phyloP scores from a whole-genome alignment of 2,329 filamentous ascomycete genomes.

The Calonectria montana region DNA sequence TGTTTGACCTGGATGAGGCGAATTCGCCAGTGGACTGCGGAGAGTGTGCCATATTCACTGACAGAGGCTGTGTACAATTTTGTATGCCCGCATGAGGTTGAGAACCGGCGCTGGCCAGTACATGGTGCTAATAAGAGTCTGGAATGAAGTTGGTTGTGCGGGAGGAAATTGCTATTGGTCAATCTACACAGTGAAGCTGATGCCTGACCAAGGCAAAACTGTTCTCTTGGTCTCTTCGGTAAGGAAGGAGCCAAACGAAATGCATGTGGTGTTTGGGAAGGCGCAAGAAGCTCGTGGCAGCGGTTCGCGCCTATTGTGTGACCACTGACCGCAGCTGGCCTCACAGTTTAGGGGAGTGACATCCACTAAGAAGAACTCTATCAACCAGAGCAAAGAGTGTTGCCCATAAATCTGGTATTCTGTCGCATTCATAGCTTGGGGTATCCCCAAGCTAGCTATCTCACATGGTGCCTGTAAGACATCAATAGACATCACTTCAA shows the following conservation, averaged over 20 bases:
- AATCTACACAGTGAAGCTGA: not conserved
- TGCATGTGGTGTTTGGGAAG: not conserved
- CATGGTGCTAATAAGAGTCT: not conserved
- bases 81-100: not conserved
- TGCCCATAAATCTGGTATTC: not conserved
- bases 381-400: not conserved
- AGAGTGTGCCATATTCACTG: conserved; percentile 22
- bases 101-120: not conserved
- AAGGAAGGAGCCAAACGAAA: not conserved
- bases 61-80: not conserved
- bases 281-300: not conserved
- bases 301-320: not conserved
- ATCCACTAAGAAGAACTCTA: not conserved
- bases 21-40: not conserved
- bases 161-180: not conserved
- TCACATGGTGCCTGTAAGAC: not conserved
- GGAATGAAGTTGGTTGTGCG: not conserved
- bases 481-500: not conserved
- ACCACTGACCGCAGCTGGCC: not conserved
- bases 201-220: not conserved
- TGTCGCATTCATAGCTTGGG: not conserved
- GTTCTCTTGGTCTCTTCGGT: not conserved
- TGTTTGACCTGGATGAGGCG: conserved; percentile 1
- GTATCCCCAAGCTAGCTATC: not conserved
- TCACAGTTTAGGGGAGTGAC: not conserved